phyloP scores from a whole-genome alignment of 352 stramenopile species.

The Pythium guiyangense region DNA sequence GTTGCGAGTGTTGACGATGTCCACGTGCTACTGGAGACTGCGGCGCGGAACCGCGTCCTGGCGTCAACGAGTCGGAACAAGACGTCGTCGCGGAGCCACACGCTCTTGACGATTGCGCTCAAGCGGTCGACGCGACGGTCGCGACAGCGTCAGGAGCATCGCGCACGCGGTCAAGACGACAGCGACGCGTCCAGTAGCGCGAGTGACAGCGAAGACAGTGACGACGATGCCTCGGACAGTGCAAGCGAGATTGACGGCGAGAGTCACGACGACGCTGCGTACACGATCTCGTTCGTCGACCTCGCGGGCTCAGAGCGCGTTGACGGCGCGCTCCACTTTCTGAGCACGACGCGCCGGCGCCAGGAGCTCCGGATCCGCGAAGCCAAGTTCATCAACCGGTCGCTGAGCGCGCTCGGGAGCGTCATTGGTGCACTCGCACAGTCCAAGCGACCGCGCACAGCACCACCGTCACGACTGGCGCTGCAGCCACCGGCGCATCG shows the following conservation, averaged over 20 bases:
- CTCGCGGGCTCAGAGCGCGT: slow-evolving; percentile 65
- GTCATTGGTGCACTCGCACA: slow-evolving; percentile 58
- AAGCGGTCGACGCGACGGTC: slow-evolving; percentile 7
- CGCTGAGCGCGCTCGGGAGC: slow-evolving; percentile 56
- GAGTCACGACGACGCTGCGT: slow-evolving; percentile 12
- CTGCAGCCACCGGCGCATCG: slow-evolving; percentile 5
- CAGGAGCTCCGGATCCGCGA: slow-evolving; percentile 67
- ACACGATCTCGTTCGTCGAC: slow-evolving; percentile 66
- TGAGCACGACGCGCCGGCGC: slow-evolving; percentile 37
- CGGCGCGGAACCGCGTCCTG: slow-evolving; percentile 44
- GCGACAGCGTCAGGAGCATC: too few species aligned
- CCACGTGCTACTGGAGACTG: slow-evolving; percentile 38
- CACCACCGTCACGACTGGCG: not conserved
- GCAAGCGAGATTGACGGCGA: not conserved
- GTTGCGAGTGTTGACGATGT: slow-evolving; percentile 43
- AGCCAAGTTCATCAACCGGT: slow-evolving; percentile 79
- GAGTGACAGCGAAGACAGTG: not conserved
- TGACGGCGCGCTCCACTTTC: slow-evolving; percentile 45
- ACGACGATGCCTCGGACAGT: slow-evolving; percentile 9
- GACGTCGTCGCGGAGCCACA: slow-evolving; percentile 70
- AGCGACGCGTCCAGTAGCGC: slow-evolving; percentile 1
- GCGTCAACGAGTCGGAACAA: slow-evolving; percentile 56
- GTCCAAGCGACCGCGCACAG: not conserved
- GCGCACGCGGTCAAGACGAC: not conserved
- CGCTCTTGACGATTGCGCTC: slow-evolving; percentile 55